phyloP scores from a whole-genome alignment of 2,329 filamentous ascomycete genomes.

The Pyrenophora seminiperda region DNA sequence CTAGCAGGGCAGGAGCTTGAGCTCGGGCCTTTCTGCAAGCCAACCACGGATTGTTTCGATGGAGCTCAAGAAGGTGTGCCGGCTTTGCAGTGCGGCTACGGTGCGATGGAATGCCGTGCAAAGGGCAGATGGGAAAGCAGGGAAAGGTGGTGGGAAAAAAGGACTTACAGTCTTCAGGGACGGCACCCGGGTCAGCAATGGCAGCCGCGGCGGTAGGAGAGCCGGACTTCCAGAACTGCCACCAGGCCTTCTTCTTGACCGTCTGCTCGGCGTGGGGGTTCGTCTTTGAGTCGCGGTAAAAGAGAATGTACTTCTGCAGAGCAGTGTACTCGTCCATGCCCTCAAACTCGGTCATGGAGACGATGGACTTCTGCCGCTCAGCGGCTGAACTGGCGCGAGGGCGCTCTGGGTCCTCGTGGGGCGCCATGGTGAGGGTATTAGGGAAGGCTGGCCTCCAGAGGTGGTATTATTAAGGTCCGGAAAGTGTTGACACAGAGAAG shows the following conservation, averaged over 20 bases:
- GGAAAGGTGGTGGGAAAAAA: not conserved
- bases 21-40: constrained; percentile 16
- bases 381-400: constrained; percentile 35
- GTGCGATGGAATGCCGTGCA: constrained; percentile 1
- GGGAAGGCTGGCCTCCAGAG: constrained; percentile 26
- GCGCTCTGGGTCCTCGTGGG: constrained; percentile 45
- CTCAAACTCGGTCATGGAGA: constrained; percentile 47
- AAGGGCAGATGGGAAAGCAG: not conserved
- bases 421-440: constrained; percentile 29
- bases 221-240: constrained; percentile 61
- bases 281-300: constrained; percentile 65
- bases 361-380: constrained; percentile 44
- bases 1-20: constrained; percentile 20
- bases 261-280: constrained; percentile 51
- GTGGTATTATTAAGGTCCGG: constrained; percentile 23
- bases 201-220: constrained; percentile 35
- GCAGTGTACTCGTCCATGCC: constrained; percentile 68
- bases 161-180: constrained; percentile 61
- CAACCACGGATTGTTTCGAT: constrained; percentile 17
- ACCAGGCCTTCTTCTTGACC: constrained; percentile 61
- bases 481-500: constrained; percentile 35
- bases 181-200: constrained; percentile 46
- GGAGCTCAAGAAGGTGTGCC: constrained; percentile 15
- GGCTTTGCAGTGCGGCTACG: not conserved
- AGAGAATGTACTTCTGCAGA: constrained; percentile 70